A percentile compares a stretch with the other conserved stretches of the same genome.
Conservation (phyloP, 352 stramenopile genomes). For the Pythium scleroteichum region DNA sequence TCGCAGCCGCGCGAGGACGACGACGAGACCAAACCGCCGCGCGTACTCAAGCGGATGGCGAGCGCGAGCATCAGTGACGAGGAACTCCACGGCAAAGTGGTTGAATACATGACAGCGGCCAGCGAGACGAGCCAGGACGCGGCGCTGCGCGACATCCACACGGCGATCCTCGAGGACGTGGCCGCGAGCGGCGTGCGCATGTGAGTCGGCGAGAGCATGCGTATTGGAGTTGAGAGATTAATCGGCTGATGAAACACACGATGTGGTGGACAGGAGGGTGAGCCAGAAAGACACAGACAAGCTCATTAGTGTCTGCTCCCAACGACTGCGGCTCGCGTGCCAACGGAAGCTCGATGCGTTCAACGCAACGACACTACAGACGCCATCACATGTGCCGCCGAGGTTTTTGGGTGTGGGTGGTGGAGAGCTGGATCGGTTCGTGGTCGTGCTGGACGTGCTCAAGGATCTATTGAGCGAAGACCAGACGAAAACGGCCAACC, state of each 20-base stretch:
- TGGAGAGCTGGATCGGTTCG: slow-evolving; percentile 10
- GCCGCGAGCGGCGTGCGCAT: slow-evolving; percentile 13
- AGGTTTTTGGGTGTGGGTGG: slow-evolving; percentile 13
- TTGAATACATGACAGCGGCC: slow-evolving; percentile 33
- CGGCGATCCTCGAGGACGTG: slow-evolving; percentile 20
- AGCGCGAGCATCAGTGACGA: slow-evolving; percentile 29
- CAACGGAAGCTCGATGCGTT: slow-evolving; percentile 39
- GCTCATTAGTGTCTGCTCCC: slow-evolving; percentile 34
- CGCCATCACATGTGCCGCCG: not conserved
- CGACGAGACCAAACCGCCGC: not conserved
- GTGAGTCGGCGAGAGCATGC: slow-evolving; percentile 2
- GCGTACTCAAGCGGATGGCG: slow-evolving; percentile 5
- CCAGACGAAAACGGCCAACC: slow-evolving; percentile 26
- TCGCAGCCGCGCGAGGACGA: not conserved
- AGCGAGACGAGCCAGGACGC: slow-evolving; percentile 23
- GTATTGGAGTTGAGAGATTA: not conserved
- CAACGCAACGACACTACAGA: slow-evolving; percentile 33
- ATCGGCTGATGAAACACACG: no score
- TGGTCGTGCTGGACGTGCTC: slow-evolving; percentile 36
- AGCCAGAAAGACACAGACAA: slow-evolving; percentile 29
- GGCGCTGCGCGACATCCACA: slow-evolving; percentile 28
- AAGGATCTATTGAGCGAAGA: slow-evolving; percentile 24
- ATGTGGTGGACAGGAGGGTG: slow-evolving; percentile 17
- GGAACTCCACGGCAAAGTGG: slow-evolving; percentile 31
- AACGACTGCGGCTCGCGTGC: slow-evolving; percentile 37